Evolutionary conservation across 768 basidiomycete species (phyloP).

Genomic region (Fistulinella prunicolor): DNA sequence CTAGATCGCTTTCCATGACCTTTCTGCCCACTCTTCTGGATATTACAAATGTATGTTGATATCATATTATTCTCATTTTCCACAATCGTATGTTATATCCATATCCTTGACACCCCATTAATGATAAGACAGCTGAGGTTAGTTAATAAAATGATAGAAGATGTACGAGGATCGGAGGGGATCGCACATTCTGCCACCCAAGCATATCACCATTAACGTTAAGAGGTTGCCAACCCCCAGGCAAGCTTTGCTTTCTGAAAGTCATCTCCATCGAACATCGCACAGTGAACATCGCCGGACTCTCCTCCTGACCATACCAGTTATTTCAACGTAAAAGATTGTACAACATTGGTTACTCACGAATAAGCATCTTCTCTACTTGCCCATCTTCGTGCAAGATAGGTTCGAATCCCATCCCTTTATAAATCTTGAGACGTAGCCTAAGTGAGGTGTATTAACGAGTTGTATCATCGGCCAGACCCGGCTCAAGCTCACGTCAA

Average conservation of each 20-base stretch:
- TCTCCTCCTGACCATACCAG: constrained; percentile 39
- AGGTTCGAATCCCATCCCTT: constrained; percentile 70
- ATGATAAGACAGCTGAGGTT: not conserved
- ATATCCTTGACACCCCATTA: not conserved
- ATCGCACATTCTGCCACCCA: no score
- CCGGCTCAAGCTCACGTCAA: constrained; percentile 48
- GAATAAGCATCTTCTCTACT: constrained; percentile 60
- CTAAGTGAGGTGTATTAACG: constrained; percentile 35
- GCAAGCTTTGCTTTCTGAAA: constrained; percentile 30
- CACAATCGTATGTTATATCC: not conserved
- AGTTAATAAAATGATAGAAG: not conserved
- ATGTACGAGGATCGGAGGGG: not conserved
- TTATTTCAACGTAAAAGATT: not conserved
- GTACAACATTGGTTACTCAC: constrained; percentile 41
- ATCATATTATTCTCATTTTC: not conserved
- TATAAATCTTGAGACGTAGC: constrained; percentile 64
- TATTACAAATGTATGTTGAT: not conserved
- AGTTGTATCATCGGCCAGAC: not conserved
- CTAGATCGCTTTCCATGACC: constrained; percentile 8
- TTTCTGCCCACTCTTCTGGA: constrained; percentile 8
- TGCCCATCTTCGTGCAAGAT: constrained; percentile 51
- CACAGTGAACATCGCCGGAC: constrained; percentile 41
- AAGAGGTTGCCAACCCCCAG: constrained; percentile 38
- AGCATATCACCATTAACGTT: no score
- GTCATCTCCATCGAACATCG: constrained; percentile 27